Percentiles rank a stretch among this genome's conserved stretches.
These are phyloP conservation scores for Suillus sp. DNA, from an alignment of 768 basidiomycete genomes.

Conservation along the genomic window DNA sequence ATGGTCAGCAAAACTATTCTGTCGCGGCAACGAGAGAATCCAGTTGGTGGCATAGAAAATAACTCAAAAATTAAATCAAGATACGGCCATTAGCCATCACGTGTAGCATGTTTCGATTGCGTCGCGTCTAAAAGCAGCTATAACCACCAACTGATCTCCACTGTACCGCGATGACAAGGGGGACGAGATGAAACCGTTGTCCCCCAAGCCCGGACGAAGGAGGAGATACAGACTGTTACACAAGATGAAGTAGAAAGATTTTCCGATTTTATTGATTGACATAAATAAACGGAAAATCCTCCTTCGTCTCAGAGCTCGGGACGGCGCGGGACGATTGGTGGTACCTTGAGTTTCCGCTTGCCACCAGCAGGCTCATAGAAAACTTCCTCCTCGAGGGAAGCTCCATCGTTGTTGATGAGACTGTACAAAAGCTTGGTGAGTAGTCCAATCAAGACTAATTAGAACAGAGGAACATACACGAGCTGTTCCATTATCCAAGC, in stretches of 20 bases:
- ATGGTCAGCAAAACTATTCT: conserved; percentile 38
- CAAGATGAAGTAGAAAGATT: conserved; percentile 41
- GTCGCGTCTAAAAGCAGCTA: conserved; percentile 33
- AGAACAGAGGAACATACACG: conserved; percentile 53
- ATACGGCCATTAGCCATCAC: conserved; percentile 37
- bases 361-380: conserved; percentile 68
- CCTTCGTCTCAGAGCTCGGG: conserved; percentile 96
- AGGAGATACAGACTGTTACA: conserved; percentile 77
- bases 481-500: conserved; percentile 93
- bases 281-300: conserved; percentile 50
- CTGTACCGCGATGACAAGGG: conserved; percentile 60
- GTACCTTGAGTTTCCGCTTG: conserved; percentile 90
- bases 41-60: conserved; percentile 36
- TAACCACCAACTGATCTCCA: conserved; percentile 39
- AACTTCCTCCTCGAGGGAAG: conserved; percentile 78
- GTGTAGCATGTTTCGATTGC: conserved; percentile 30
- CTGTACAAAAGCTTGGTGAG: conserved; percentile 37
- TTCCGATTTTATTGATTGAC: conserved; percentile 30
- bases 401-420: conserved; percentile 67
- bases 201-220: conserved; percentile 93
- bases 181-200: conserved; percentile 76
- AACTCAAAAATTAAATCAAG: conserved; percentile 25
- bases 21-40: conserved; percentile 37
- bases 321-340: conserved; percentile 81
- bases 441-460: background rate